Percentiles rank a stretch among this genome's conserved stretches.
Conservation (phyloP, 2,329 filamentous ascomycete species). For the Stylonectria norvegica region DNA sequence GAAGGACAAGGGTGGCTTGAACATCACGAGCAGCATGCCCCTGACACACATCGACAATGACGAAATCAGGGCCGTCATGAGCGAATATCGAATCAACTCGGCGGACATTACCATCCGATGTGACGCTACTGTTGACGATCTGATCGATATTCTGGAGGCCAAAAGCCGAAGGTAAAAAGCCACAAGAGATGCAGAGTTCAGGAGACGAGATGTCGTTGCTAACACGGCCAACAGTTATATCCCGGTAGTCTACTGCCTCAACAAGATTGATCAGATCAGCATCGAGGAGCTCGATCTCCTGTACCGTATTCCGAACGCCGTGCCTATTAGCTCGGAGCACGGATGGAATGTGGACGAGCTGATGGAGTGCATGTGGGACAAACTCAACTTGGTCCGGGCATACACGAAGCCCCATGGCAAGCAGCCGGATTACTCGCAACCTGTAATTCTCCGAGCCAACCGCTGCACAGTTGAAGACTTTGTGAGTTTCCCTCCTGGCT, state of each 20-base stretch:
- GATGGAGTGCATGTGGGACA: conserved; percentile 98
- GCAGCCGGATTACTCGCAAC: conserved; percentile 85
- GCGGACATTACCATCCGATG: conserved; percentile 97
- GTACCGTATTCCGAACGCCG: conserved; percentile 94
- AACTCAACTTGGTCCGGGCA: conserved; percentile 82
- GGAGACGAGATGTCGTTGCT: conserved; percentile 9
- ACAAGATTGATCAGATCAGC: conserved; percentile 98
- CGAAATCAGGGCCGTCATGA: conserved; percentile 97
- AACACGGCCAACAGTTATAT: conserved; percentile 67
- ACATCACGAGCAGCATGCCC: conserved; percentile 91
- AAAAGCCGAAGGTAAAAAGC: conserved; percentile 62
- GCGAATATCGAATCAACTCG: conserved; percentile 92
- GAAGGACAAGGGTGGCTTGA: conserved; percentile 97
- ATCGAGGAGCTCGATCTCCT: conserved; percentile 96
- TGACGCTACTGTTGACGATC: conserved; percentile 93
- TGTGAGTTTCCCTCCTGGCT: conserved; percentile 54
- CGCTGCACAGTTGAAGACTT: conserved; percentile 95
- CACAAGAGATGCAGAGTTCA: conserved; percentile 3
- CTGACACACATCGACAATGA: conserved; percentile 90
- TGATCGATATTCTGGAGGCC: conserved; percentile 94
- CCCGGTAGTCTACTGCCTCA: conserved; percentile 96
- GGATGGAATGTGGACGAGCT: conserved; percentile 98
- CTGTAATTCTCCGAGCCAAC: conserved; percentile 80
- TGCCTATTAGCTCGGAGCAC: conserved; percentile 94
- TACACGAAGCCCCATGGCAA: conserved; percentile 99